Evolutionary conservation across 306 rosid genomes (phyloP), one percentile per base, ranked within the genome.

Genomic region (Mucuna pruriens): DNA sequence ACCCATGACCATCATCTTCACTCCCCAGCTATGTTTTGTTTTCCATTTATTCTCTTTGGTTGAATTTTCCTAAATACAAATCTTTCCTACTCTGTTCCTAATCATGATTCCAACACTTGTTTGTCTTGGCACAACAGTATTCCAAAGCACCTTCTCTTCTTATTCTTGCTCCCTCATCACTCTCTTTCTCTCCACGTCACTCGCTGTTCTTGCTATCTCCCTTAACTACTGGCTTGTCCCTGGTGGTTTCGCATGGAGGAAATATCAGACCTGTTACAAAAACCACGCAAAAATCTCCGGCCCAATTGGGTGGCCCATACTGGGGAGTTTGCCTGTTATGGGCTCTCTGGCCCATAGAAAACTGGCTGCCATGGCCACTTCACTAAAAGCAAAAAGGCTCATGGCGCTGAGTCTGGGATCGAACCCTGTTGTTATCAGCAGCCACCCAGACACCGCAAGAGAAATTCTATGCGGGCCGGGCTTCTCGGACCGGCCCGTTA

Each of bases 401-500:
- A 92, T 92, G 94, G 86, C 91, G 8, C 66, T 88, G 34, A 90
- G 92, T 55, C 48, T 89, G 0, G 94, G 97, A 2, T 13, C 82
- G n/a, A 87, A 86, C 0, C 91, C 88, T 3, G 88, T 86, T 5
- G 10, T 92, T 80, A 89, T 92, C 25, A 89, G 92, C 57, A 90
- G 92, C 83, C 90, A 92, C 81, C 97, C 97, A 0, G 97, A 92
- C 1, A 92, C 94, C 2, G 97, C 97, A 11, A 85, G 81, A 60
- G 87, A 92, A 80, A 92, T 92, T 71, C 84, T 92, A 2, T 86
- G 85, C 4, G 84, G 91, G 7, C 55, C 89, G 1, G 71, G 91
- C 0, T 92, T 92, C 75, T 75, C 92, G 0, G 88, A 90, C 86
- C 92, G 97, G 2, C 97, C 97, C 6, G 39, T 92, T 2, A 92